Evolutionary conservation across 2,329 filamentous ascomycete genomes (phyloP).

Genomic region (Penicillium corylophilum): DNA sequence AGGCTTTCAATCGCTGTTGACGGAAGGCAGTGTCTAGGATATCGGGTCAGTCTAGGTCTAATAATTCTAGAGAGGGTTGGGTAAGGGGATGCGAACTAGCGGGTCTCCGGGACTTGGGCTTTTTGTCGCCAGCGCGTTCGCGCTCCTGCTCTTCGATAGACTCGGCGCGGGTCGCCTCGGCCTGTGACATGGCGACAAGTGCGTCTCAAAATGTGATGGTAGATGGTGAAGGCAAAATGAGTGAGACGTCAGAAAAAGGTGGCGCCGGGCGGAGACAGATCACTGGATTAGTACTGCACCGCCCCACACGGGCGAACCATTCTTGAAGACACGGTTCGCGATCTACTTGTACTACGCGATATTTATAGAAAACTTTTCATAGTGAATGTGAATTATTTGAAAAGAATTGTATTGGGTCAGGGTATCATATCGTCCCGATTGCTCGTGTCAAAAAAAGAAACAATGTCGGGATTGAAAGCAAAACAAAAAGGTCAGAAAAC

Average conservation of each 20-base stretch:
- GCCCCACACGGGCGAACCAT: constrained; percentile 7
- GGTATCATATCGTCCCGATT: constrained; percentile 24
- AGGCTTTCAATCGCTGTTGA: constrained; percentile 95
- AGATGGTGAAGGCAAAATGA: constrained; percentile 4
- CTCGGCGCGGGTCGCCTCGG: constrained; percentile 40
- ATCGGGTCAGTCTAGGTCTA: constrained; percentile 12
- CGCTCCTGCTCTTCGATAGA: constrained; percentile 47
- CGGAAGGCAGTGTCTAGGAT: constrained; percentile 85
- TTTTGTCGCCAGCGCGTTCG: constrained; percentile 58
- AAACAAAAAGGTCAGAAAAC: constrained; percentile 3
- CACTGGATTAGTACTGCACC: constrained; percentile 13
- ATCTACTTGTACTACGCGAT: not conserved
- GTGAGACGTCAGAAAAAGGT: constrained; percentile 28
- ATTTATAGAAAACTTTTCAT: not conserved
- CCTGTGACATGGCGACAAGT: constrained; percentile 43
- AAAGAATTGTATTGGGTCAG: constrained; percentile 23
- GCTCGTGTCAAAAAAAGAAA: constrained; percentile 5
- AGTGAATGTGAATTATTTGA: constrained; percentile 11
- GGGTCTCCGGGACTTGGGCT: constrained; percentile 87
- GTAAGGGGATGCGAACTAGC: constrained; percentile 62
- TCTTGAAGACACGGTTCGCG: too few relatives aligned
- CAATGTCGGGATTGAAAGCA: not conserved
- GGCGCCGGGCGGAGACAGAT: constrained; percentile 22
- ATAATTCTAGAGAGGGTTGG: not conserved
- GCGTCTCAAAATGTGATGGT: constrained; percentile 3